phyloP scores from a whole-genome alignment of 805 yeast species.

The Saccharomyces eubayanus region DNA sequence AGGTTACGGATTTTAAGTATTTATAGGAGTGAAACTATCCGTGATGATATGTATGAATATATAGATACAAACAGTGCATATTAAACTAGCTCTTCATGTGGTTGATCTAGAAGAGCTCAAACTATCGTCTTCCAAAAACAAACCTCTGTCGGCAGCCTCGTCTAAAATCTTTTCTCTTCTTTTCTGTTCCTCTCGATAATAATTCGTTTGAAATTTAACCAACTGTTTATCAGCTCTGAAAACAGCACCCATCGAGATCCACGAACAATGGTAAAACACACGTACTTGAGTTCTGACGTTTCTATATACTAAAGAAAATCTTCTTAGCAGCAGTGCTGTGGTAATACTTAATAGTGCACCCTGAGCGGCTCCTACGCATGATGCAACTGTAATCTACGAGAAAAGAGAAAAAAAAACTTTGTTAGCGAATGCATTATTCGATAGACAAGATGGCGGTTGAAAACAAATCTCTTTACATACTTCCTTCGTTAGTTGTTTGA shows the following conservation, averaged over 20 bases:
- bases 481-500: slow-evolving; percentile 31
- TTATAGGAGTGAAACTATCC: background rate
- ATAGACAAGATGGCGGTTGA: background rate
- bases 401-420: background rate
- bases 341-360: slow-evolving; percentile 35
- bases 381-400: slow-evolving; percentile 30
- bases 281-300: slow-evolving; percentile 35
- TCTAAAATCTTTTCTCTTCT: slow-evolving; percentile 33
- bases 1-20: background rate
- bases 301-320: slow-evolving; percentile 32
- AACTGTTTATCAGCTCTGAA: slow-evolving; percentile 37
- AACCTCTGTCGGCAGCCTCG: slow-evolving; percentile 40
- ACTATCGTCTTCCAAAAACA: slow-evolving; percentile 33
- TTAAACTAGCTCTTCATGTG: background rate
- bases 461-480: slow-evolving; percentile 13
- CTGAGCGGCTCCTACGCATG: slow-evolving; percentile 36
- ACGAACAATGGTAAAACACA: slow-evolving; percentile 35
- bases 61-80: background rate
- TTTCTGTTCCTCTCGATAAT: slow-evolving; percentile 28
- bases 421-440: slow-evolving; percentile 5
- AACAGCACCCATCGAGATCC: slow-evolving; percentile 36
- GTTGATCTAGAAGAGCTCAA: background rate
- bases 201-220: slow-evolving; percentile 30
- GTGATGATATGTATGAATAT: background rate
- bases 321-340: slow-evolving; percentile 28